A percentile compares a stretch with the other conserved stretches of the same genome.
These are phyloP conservation scores for Phytophthora boehmeriae DNA, from an alignment of 352 stramenopile species.

Conservation along the genomic window DNA sequence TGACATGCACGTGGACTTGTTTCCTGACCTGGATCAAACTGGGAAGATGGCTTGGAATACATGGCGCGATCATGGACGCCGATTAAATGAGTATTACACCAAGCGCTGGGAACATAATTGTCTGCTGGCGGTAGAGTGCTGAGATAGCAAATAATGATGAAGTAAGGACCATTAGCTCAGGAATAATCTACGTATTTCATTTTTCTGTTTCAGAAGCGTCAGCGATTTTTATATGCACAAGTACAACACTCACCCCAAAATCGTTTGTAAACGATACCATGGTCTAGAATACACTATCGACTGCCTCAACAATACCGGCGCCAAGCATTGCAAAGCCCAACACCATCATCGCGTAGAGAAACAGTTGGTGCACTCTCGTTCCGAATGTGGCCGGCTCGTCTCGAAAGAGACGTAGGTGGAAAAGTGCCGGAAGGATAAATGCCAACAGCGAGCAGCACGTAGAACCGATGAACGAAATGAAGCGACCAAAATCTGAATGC, in stretches of 20 bases:
- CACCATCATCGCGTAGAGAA: slow-evolving; percentile 44
- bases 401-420: slow-evolving; percentile 78
- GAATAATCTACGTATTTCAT: slow-evolving; percentile 2
- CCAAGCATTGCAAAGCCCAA: slow-evolving; percentile 46
- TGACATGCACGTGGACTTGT: slow-evolving; percentile 42
- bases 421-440: slow-evolving; percentile 89
- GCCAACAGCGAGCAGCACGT: slow-evolving; percentile 90
- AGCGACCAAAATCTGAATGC: slow-evolving; percentile 86
- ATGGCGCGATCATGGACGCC: slow-evolving; percentile 33
- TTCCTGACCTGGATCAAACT: slow-evolving; percentile 18
- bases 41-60: slow-evolving; percentile 24
- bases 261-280: not conserved
- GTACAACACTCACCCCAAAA: not conserved
- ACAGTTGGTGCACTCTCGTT: slow-evolving; percentile 26
- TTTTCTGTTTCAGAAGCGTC: not conserved
- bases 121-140: slow-evolving; percentile 34
- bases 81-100: slow-evolving; percentile 60
- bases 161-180: not conserved
- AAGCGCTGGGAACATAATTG: slow-evolving; percentile 52
- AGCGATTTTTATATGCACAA: not conserved
- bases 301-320: slow-evolving; percentile 35
- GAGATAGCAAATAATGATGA: slow-evolving; percentile 9
- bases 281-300: slow-evolving; percentile 37
- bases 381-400: slow-evolving; percentile 34
- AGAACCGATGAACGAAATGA: slow-evolving; percentile 91